Conservation (phyloP, 2,329 filamentous ascomycete species). For the Plenodomus biglobosus region DNA sequence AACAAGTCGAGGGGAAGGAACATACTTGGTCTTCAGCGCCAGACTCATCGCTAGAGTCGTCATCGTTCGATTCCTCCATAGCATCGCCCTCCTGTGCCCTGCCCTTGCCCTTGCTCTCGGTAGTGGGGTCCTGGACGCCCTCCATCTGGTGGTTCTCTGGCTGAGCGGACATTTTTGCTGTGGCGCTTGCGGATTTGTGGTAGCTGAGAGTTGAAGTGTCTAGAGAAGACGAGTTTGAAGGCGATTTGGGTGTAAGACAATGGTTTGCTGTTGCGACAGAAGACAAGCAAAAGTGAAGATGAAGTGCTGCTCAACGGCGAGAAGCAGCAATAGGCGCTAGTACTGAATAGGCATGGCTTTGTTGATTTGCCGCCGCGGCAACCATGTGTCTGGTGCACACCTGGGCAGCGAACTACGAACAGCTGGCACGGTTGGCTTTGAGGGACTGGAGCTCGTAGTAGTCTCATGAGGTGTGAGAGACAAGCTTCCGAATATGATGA, state of each 20-base stretch:
- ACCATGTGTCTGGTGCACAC: constrained; percentile 1
- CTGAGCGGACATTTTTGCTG: constrained; percentile 37
- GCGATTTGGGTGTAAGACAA: constrained; percentile 16
- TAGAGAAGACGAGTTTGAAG: constrained; percentile 1
- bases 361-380: constrained; percentile 12
- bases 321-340: constrained; percentile 7
- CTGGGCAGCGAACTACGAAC: too few species aligned
- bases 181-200: constrained; percentile 2
- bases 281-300: constrained; percentile 23
- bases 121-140: constrained; percentile 46
- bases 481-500: too few species aligned
- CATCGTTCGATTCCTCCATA: constrained; percentile 73
- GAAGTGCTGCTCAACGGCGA: constrained; percentile 15
- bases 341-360: constrained; percentile 3
- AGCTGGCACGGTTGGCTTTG: too few species aligned
- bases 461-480: too few species aligned
- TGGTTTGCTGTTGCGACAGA: constrained; percentile 27
- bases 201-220: constrained; percentile 4
- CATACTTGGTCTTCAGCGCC: constrained; percentile 61
- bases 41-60: constrained; percentile 68
- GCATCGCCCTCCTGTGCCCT: constrained; percentile 68
- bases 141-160: constrained; percentile 42
- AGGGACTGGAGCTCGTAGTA: too few species aligned
- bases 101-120: constrained; percentile 79
- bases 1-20: constrained; percentile 10